Conservation (phyloP, 345 rosid species). For the Theobroma cacao region DNA sequence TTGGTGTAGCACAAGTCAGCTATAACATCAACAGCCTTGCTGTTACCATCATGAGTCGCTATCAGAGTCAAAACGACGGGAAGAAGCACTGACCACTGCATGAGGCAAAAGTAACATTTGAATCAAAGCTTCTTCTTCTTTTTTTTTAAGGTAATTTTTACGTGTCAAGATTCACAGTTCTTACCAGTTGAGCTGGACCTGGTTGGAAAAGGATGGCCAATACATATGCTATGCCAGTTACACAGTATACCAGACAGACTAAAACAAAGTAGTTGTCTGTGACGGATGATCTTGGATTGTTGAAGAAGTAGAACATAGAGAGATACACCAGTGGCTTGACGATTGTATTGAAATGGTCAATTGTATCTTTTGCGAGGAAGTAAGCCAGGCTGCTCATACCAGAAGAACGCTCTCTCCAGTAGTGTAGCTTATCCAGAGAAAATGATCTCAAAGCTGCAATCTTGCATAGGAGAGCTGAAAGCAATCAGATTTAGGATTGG, state of each 20-base stretch:
- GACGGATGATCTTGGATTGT: conserved; percentile 84
- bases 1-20: conserved; percentile 71
- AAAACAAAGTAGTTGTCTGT: conserved; percentile 74
- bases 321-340: conserved; percentile 87
- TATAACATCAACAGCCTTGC: conserved; percentile 30
- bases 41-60: conserved; percentile 50
- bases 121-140: too few species aligned
- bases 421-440: conserved; percentile 82
- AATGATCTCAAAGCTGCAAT: conserved; percentile 95
- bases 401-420: conserved; percentile 93
- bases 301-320: conserved; percentile 99
- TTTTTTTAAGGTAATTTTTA: too few species aligned
- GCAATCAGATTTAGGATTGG: neutral
- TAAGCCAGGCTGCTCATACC: conserved; percentile 98
- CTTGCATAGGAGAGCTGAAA: conserved; percentile 88
- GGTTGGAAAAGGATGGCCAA: conserved; percentile 78
- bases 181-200: conserved; percentile 96
- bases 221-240: conserved; percentile 84
- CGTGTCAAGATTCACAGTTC: conserved; percentile 10
- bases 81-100: conserved; percentile 96
- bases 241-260: conserved; percentile 85
- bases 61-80: conserved; percentile 93
- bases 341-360: conserved; percentile 84
- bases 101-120: conserved; percentile 7
- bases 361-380: conserved; percentile 86